Evolutionary conservation across 495 filamentous ascomycete species (phyloP).

Genomic region (Massariosphaeria phaeospora): DNA sequence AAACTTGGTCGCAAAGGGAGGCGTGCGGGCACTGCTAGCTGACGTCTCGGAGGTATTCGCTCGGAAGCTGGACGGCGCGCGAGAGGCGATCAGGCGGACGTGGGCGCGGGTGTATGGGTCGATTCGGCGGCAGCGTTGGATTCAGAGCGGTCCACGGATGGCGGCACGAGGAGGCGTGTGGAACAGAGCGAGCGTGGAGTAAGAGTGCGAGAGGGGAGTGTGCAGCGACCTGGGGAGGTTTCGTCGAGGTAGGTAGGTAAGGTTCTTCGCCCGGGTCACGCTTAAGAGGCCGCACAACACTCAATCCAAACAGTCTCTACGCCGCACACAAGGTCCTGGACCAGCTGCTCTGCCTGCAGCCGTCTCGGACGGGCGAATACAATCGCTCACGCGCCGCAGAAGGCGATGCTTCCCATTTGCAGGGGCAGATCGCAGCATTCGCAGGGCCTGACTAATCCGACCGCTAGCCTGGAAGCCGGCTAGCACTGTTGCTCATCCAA

Average conservation of each 20-base stretch:
- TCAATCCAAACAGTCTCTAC: background rate
- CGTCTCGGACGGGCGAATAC: background rate
- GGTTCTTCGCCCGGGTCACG: no score
- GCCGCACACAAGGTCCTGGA: background rate
- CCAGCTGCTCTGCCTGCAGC: background rate
- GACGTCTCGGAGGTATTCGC: conserved; percentile 5
- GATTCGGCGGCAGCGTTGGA: no score
- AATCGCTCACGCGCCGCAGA: background rate
- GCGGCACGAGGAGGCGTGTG: no score
- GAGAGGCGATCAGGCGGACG: background rate
- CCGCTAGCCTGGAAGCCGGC: background rate
- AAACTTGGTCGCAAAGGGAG: background rate
- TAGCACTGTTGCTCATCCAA: background rate
- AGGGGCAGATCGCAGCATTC: background rate
- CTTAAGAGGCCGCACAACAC: background rate
- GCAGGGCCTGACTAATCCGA: background rate
- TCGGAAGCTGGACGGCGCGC: background rate
- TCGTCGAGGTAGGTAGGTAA: no score
- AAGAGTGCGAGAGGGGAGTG: no score
- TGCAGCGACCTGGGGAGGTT: no score
- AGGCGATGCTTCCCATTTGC: background rate
- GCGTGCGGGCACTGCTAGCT: background rate
- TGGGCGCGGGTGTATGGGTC: background rate
- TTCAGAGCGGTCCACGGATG: no score
- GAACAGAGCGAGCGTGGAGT: no score